Evolutionary conservation across 2,329 filamentous ascomycete species (phyloP), one percentile per base, ranked within the genome.

Genomic region (Bipolaris zeicola): DNA sequence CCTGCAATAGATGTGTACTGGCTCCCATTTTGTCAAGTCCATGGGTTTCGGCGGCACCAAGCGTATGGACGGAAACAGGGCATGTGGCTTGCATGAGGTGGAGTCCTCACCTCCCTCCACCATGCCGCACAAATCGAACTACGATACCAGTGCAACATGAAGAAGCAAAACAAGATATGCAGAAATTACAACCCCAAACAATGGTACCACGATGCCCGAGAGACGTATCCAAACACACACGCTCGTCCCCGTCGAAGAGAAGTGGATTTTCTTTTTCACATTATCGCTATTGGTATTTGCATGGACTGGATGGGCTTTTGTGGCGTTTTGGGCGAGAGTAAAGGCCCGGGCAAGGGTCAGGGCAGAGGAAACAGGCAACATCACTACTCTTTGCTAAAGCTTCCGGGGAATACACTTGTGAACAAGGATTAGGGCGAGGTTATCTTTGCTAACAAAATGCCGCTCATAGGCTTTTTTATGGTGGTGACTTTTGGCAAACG

Each of bases 1-100:
- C 42, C 44, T 76, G 58, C 65, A 69, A 50, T 74, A 67, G 60
- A 44, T 58, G 48, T 33, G 6, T 8, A 31, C 14, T 18, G 16
- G 10, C 20, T 24, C 14, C n/a, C 2, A 16, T 11, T 4, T 6
- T 11, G 4, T 33, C 16, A 16, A n/a, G 24, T 11, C n/a, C 24
- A 16, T 16, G n/a, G 7, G 14, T 28, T 28, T 43, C 41, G 6
- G n/a, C 24, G 20, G 22, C 20, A 41, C 14, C 18, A 13, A 24
- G 20, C 5, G 3, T 22, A 18, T 41, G 20, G 38, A 6, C 18
- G 20, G 5, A 10, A 22, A 41, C 18, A 14, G 18, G 20, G 11
- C 18, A 24, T 3, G 20, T 41, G 20, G 20, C 18, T 24, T 24
- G 20, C 10, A 22, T 8, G 18, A 41, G 18, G 6, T 13, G 38